Evolutionary conservation across 75 land plant species (phyloP).

Genomic region (Picea glauca): DNA sequence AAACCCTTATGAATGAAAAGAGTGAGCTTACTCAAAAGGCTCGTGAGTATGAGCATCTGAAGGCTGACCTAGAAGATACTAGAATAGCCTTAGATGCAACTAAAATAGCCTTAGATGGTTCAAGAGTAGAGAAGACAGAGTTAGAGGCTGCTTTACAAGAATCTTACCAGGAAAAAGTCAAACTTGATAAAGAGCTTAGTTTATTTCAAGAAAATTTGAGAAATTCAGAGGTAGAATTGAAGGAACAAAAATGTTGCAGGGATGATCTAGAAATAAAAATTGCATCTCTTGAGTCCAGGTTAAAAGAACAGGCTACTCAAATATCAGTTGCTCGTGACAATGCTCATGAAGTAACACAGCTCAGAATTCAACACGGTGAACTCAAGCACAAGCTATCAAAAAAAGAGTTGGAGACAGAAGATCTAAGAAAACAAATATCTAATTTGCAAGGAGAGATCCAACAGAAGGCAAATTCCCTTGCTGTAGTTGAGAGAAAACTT

Average conservation of each 20-base stretch:
- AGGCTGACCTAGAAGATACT: conserved; percentile 27
- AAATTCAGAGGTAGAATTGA: conserved; percentile 21
- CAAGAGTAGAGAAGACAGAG: conserved; percentile 12
- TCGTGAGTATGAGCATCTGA: conserved; percentile 17
- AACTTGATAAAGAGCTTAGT: conserved; percentile 13
- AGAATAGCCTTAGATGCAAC: conserved; percentile 18
- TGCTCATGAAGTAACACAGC: not conserved
- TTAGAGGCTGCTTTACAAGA: conserved; percentile 4
- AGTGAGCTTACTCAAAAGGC: conserved; percentile 16
- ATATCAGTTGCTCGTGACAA: conserved; percentile 1
- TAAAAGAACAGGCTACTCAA: conserved; percentile 17
- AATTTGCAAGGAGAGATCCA: conserved; percentile 43
- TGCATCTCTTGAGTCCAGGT: conserved; percentile 20
- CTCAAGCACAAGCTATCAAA: conserved; percentile 33
- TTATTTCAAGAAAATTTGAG: conserved; percentile 23
- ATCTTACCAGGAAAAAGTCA: conserved; percentile 13
- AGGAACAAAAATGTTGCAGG: conserved; percentile 13
- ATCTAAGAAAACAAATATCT: conserved; percentile 40
- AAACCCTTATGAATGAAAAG: conserved; percentile 25
- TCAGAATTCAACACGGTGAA: conserved; percentile 26
- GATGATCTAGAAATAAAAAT: conserved; percentile 37
- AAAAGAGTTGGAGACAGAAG: conserved; percentile 50
- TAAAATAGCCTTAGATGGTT: conserved; percentile 15
- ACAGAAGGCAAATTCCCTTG: conserved; percentile 41
- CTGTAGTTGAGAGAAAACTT: conserved; percentile 31